phyloP scores from a whole-genome alignment of 768 basidiomycete genomes.

The Russula sp. region DNA sequence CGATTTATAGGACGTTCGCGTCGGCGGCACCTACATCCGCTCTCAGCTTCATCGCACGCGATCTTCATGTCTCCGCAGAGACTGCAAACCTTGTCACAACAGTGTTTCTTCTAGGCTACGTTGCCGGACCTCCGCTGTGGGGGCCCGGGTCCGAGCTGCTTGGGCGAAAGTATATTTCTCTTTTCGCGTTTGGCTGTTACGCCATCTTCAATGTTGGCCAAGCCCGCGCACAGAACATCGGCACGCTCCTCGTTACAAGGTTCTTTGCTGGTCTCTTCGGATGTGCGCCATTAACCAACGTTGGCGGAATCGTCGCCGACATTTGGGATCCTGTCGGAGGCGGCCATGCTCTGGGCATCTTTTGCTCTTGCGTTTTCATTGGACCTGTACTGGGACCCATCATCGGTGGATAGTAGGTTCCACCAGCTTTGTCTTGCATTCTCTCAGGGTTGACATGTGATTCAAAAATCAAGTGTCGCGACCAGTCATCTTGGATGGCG shows the following conservation, averaged over 20 bases:
- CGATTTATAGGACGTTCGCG: neutral
- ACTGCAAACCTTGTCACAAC: neutral
- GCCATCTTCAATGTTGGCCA: neutral
- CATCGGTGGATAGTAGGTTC: neutral
- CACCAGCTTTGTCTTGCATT: neutral
- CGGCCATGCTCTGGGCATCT: neutral
- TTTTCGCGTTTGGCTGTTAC: neutral
- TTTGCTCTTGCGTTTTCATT: neutral
- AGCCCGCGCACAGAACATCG: neutral
- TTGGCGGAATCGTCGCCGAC: neutral
- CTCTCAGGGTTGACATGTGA: neutral
- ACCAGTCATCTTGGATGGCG: neutral
- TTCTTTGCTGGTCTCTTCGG: neutral
- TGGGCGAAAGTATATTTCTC: neutral
- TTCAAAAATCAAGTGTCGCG: neutral
- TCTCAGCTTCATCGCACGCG: neutral
- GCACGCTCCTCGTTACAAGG: neutral
- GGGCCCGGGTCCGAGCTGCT: neutral
- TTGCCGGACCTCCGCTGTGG: neutral
- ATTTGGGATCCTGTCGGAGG: neutral
- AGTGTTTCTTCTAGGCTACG: neutral
- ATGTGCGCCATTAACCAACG: neutral
- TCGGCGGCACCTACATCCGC: neutral
- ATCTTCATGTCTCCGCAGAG: neutral
- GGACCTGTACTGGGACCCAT: neutral